These are phyloP conservation scores for Medicago ruthenica DNA, from an alignment of 306 rosid species.

Conservation along the genomic window DNA sequence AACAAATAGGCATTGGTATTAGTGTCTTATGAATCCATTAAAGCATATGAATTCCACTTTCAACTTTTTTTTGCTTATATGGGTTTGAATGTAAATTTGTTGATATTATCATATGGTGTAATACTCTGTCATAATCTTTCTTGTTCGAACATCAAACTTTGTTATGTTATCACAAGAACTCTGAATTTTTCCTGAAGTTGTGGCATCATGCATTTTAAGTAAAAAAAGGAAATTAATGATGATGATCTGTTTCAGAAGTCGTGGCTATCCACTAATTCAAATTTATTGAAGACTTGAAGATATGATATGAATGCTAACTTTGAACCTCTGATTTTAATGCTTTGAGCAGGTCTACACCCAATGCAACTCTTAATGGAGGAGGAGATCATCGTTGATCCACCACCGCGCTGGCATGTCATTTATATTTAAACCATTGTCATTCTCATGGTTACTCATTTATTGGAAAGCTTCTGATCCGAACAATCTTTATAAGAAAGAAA, in stretches of 20 bases:
- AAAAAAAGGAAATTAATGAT: not conserved
- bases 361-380: constrained; percentile 55
- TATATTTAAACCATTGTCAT: constrained; percentile 48
- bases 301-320: constrained; percentile 22
- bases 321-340: constrained; percentile 42
- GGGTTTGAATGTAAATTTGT: not conserved
- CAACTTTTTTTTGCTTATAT: constrained; percentile 5
- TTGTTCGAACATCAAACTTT: not conserved
- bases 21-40: constrained; percentile 4
- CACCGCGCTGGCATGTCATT: constrained; percentile 17
- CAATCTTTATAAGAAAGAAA: constrained; percentile 38
- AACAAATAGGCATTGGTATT: not conserved
- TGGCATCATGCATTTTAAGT: constrained; percentile 6
- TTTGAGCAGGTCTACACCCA: constrained; percentile 65
- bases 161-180: constrained; percentile 1
- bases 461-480: constrained; percentile 43
- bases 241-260: constrained; percentile 30
- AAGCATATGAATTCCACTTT: constrained; percentile 19
- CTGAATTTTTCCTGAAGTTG: not conserved
- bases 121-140: not conserved
- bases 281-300: constrained; percentile 31
- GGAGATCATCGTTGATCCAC: constrained; percentile 63
- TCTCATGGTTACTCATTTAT: constrained; percentile 42
- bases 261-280: constrained; percentile 17
- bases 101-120: not conserved